phyloP scores from a whole-genome alignment of 768 basidiomycete genomes.

The Termitomyces bulborhizus region DNA sequence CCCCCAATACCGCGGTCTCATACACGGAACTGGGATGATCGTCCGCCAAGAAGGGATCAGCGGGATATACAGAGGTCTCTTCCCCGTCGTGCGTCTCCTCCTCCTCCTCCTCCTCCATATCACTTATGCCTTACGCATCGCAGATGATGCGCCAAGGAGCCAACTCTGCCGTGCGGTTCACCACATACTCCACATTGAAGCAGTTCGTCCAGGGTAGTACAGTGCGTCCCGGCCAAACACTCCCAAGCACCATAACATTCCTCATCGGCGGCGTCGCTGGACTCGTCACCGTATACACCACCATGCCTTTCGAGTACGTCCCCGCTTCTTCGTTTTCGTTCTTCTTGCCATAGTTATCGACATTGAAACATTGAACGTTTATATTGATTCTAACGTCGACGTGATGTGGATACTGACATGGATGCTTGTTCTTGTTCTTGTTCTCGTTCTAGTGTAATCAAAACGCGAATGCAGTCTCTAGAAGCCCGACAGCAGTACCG shows the following conservation, averaged over 20 bases:
- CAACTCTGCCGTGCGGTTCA: slow-evolving; percentile 94
- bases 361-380: no score
- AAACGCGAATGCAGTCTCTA: slow-evolving; percentile 96
- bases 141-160: slow-evolving; percentile 96
- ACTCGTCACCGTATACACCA: slow-evolving; percentile 89
- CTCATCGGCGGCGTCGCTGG: slow-evolving; percentile 93
- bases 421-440: no score
- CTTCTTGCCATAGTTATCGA: no score
- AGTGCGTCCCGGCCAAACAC: slow-evolving; percentile 71
- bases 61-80: slow-evolving; percentile 87
- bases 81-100: slow-evolving; percentile 70
- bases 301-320: slow-evolving; percentile 77
- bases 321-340: no score
- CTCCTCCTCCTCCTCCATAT: no score
- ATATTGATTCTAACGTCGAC: not conserved
- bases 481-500: slow-evolving; percentile 78
- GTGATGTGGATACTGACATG: not conserved
- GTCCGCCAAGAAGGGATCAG: slow-evolving; percentile 77
- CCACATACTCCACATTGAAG: slow-evolving; percentile 91
- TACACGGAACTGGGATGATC: slow-evolving; percentile 81
- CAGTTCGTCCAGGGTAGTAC: slow-evolving; percentile 87
- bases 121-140: no score
- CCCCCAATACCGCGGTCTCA: slow-evolving; percentile 81
- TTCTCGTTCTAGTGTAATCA: no score
- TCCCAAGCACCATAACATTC: slow-evolving; percentile 88